These are phyloP conservation scores for Simmondsia chinensis DNA, from an alignment of 148 eudicot species.

Conservation along the genomic window DNA sequence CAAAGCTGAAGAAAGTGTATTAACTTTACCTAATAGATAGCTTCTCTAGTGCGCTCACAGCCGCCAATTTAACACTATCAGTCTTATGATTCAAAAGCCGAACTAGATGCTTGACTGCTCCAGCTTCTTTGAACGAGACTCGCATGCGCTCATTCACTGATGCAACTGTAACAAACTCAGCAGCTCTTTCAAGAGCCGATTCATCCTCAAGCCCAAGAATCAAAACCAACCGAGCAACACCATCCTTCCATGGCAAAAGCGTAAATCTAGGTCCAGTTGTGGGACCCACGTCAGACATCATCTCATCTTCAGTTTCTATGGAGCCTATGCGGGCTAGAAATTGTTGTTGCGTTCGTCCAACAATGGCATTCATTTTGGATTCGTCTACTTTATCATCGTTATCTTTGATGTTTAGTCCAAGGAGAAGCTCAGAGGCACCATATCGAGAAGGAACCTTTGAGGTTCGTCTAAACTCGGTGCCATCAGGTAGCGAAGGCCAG, in stretches of 20 bases:
- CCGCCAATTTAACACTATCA: constrained; percentile 41
- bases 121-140: constrained; percentile 67
- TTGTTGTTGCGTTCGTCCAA: constrained; percentile 67
- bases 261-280: constrained; percentile 33
- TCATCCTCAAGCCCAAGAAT: constrained; percentile 86
- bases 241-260: constrained; percentile 69
- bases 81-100: constrained; percentile 36
- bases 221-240: constrained; percentile 76
- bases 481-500: constrained; percentile 85
- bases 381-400: constrained; percentile 40
- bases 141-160: constrained; percentile 58
- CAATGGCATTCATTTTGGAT: constrained; percentile 52
- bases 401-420: constrained; percentile 54
- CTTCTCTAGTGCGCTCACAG: constrained; percentile 54
- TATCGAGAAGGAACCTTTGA: constrained; percentile 50
- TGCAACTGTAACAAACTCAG: constrained; percentile 64
- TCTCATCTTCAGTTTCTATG: constrained; percentile 53
- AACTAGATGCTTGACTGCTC: constrained; percentile 52
- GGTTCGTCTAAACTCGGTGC: constrained; percentile 47
- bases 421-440: constrained; percentile 67
- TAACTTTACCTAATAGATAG: constrained; percentile 66
- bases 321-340: constrained; percentile 84
- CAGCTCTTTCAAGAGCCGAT: constrained; percentile 57
- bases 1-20: not conserved
- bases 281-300: constrained; percentile 14